phyloP scores from a whole-genome alignment of 208 protist species.

The Hexamita inflata region DNA sequence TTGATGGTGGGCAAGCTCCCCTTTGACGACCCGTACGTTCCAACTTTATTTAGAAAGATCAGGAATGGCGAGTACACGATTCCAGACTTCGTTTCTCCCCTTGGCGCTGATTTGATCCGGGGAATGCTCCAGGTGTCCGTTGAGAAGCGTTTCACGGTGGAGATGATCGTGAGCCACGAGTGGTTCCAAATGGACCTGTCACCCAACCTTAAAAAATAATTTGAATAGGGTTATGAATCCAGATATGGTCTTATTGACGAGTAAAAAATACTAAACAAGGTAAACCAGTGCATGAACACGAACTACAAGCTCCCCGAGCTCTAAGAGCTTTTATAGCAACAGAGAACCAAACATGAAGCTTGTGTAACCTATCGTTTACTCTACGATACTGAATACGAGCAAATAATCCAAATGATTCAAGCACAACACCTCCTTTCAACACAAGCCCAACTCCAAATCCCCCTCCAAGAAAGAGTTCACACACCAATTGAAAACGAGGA shows the following conservation, averaged over 20 bases:
- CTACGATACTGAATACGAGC: background rate
- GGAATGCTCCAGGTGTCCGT: conserved; percentile 7
- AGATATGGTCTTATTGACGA: background rate
- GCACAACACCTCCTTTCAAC: too few relatives aligned
- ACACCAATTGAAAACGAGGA: background rate
- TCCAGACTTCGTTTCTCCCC: background rate
- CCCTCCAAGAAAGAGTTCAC: too few relatives aligned
- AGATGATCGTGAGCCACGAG: background rate
- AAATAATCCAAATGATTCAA: background rate
- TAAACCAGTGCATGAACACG: background rate
- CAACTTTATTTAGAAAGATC: conserved; percentile 22
- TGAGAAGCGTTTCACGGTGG: conserved; percentile 3
- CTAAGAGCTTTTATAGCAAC: background rate
- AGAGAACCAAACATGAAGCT: background rate
- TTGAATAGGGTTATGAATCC: background rate
- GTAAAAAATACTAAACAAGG: background rate
- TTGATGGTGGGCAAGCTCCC: conserved; percentile 26
- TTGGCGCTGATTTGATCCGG: background rate
- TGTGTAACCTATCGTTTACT: background rate
- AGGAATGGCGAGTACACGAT: conserved; percentile 6
- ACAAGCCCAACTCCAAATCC: too few relatives aligned
- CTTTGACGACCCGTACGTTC: conserved; percentile 28
- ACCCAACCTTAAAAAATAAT: background rate
- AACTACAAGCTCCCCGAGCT: background rate
- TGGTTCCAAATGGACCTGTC: conserved; percentile 16